Evolutionary conservation across 2,329 filamentous ascomycete genomes (phyloP).

Genomic region (Ambrosiella cleistominuta): DNA sequence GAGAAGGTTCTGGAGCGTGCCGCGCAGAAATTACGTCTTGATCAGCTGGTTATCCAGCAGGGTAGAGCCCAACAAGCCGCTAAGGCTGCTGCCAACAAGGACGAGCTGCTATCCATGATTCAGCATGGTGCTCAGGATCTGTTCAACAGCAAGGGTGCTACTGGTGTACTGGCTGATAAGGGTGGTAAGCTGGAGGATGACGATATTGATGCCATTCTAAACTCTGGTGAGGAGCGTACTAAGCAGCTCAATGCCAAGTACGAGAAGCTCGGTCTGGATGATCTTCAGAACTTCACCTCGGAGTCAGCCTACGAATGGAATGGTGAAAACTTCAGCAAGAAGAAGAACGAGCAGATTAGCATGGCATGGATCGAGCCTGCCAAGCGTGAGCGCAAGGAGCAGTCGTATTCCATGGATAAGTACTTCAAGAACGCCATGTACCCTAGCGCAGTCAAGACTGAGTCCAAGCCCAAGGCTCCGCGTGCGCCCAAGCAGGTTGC

Average conservation of each 20-base stretch:
- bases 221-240: slow-evolving; percentile 73
- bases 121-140: slow-evolving; percentile 95
- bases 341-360: slow-evolving; percentile 71
- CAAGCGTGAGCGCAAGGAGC: slow-evolving; percentile 95
- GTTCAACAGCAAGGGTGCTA: slow-evolving; percentile 56
- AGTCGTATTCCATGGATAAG: slow-evolving; percentile 96
- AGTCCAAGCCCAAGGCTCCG: slow-evolving; percentile 88
- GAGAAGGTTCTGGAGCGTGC: slow-evolving; percentile 95
- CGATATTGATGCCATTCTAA: slow-evolving; percentile 77
- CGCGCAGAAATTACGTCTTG: slow-evolving; percentile 86
- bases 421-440: slow-evolving; percentile 89
- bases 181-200: slow-evolving; percentile 57
- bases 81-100: slow-evolving; percentile 86
- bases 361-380: slow-evolving; percentile 95
- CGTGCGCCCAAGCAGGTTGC: slow-evolving; percentile 81
- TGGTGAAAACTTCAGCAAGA: slow-evolving; percentile 80
- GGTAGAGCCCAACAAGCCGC: slow-evolving; percentile 79
- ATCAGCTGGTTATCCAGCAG: slow-evolving; percentile 96
- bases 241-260: slow-evolving; percentile 85
- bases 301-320: slow-evolving; percentile 99
- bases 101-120: slow-evolving; percentile 93
- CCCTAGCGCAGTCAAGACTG: slow-evolving; percentile 53
- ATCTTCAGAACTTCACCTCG: slow-evolving; percentile 92
- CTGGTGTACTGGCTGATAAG: slow-evolving; percentile 40
- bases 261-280: slow-evolving; percentile 90